Conservation (phyloP, 2,329 filamentous ascomycete genomes). For the Fusarium falciforme region DNA sequence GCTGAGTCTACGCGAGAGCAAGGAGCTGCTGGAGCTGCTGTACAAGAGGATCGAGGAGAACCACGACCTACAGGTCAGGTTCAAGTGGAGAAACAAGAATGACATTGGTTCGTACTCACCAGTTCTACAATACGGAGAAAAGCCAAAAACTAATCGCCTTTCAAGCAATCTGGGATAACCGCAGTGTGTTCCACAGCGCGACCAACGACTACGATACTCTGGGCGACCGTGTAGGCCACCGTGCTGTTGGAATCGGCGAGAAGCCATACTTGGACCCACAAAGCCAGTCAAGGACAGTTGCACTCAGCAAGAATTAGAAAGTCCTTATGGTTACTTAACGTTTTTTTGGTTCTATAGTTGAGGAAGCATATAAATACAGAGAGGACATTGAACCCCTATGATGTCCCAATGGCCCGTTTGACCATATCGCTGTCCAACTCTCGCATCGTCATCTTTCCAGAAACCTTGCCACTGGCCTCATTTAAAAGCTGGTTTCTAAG, state of each 20-base stretch:
- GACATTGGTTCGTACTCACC: conserved; percentile 46
- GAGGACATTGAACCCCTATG: neutral
- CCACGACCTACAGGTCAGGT: conserved; percentile 61
- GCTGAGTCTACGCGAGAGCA: conserved; percentile 55
- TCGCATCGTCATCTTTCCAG: neutral
- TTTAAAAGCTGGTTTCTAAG: neutral
- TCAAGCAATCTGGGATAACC: conserved; percentile 70
- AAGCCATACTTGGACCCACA: conserved; percentile 64
- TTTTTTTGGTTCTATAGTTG: neutral
- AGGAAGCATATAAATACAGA: neutral
- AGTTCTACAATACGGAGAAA: rapidly evolving
- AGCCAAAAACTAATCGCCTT: neutral
- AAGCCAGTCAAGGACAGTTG: conserved; percentile 55
- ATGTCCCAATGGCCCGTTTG: neutral
- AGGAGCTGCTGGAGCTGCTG: conserved; percentile 55
- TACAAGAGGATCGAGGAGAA: conserved; percentile 56
- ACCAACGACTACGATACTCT: conserved; percentile 67
- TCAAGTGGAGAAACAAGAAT: conserved; percentile 58
- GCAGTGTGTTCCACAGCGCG: conserved; percentile 67
- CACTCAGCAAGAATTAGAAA: neutral
- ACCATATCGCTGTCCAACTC: neutral
- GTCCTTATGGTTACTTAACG: neutral
- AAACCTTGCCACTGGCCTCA: neutral
- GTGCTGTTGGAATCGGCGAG: conserved; percentile 67
- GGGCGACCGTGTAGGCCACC: conserved; percentile 62